Evolutionary conservation across 192 early-diverging fungal species (phyloP), one percentile per base, ranked within the genome.

Genomic region (Coemansia asiatica): DNA sequence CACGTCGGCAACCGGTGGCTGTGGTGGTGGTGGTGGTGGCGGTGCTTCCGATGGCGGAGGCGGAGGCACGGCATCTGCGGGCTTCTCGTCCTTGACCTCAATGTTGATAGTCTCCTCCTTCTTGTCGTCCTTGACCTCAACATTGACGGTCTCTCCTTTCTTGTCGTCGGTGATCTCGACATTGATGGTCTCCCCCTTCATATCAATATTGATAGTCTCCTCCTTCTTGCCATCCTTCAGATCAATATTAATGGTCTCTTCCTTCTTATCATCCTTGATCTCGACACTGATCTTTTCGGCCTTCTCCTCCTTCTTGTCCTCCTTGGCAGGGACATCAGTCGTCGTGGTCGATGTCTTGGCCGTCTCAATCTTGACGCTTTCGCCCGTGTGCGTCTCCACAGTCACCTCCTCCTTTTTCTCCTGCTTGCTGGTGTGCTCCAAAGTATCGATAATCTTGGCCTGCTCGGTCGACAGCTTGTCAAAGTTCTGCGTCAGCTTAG

Each of bases 381-480:
- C 40, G 15, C 40, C 40, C 8, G 40, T 44, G 40, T 44, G 40
- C 15, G 40, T 44, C 40, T 44, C 40, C 5, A 44, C 40, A 44
- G 15, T 16, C 8, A 44, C 40, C 15, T 67, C 56, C 18, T 40
- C 49, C 48, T 63, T 53, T 6, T 29, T 51, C 49, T 51, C 56
- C 28, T 57, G 51, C 51, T 54, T 57, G 29, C 31, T 18, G 15
- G 18, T 33, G 19, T 57, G 23, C 60, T 57, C 60, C 64, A 80
- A 53, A 6, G 65, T 60, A 18, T 74, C 68, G 46, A 74, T 55
- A 49, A 80, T 74, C 31, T 71, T 68, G 9, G 68, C 68, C 57
- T 80, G 77, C 50, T 74, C 72, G 2, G 44, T 66, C 3, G 77
- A 71, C 25, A 80, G 65, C 68, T 74, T 66, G 66, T 80, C 77